phyloP scores from a whole-genome alignment of 2,329 filamentous ascomycete species.

The Fusarium sororula region DNA sequence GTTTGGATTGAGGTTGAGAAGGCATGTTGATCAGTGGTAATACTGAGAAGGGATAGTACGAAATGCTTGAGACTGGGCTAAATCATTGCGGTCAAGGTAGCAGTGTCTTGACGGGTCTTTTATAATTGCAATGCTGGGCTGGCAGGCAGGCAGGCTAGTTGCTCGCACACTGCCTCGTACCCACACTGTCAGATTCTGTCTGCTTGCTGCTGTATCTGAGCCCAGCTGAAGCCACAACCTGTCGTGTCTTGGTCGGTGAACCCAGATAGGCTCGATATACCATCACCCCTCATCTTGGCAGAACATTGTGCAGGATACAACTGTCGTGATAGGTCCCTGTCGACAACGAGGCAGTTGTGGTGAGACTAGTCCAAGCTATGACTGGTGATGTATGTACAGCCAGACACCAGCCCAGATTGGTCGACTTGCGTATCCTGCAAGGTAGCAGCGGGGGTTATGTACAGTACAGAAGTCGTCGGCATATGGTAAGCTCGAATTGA shows the following conservation, averaged over 20 bases:
- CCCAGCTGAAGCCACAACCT: slow-evolving; percentile 28
- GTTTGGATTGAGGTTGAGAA: slow-evolving; percentile 6
- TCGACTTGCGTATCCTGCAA: neutral
- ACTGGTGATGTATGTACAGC: neutral
- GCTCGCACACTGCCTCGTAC: neutral
- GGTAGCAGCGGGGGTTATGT: neutral
- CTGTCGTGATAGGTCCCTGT: slow-evolving; percentile 24
- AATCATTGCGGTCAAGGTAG: neutral
- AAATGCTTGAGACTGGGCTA: neutral
- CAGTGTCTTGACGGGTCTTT: slow-evolving; percentile 8
- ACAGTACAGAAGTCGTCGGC: neutral
- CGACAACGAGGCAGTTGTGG: slow-evolving; percentile 11
- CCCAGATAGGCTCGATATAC: slow-evolving; percentile 18
- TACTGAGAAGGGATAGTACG: neutral
- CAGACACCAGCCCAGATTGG: slow-evolving; percentile 2
- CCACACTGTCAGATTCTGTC: slow-evolving; percentile 4
- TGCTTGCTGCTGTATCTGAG: neutral
- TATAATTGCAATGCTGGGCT: neutral
- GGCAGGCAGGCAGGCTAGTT: neutral
- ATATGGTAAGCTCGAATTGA: slow-evolving; percentile 4
- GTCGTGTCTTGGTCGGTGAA: slow-evolving; percentile 25
- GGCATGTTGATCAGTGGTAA: slow-evolving; percentile 14
- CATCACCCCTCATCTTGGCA: slow-evolving; percentile 27
- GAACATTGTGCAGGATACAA: slow-evolving; percentile 10
- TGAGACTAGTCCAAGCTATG: slow-evolving; percentile 23